These are phyloP conservation scores for Filobasidium uniguttulatum DNA, from an alignment of 1,284 basidiomycete species.

Conservation along the genomic window DNA sequence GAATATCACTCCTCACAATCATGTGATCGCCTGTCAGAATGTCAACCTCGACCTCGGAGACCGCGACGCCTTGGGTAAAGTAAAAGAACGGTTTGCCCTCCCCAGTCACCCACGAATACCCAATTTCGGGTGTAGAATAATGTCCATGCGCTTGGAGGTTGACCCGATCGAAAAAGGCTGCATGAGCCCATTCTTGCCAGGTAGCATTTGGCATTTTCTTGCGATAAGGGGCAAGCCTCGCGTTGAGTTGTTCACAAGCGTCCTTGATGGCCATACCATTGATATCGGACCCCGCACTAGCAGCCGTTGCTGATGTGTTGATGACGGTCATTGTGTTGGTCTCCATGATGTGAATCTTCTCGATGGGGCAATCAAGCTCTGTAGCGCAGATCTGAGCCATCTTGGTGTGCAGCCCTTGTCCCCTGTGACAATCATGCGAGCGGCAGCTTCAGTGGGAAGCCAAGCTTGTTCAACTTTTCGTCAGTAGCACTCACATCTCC, in stretches of 20 bases:
- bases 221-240: constrained; percentile 22
- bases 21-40: constrained; percentile 26
- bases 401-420: constrained; percentile 30
- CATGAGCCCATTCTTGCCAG: constrained; percentile 21
- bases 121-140: constrained; percentile 30
- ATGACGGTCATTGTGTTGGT: constrained; percentile 23
- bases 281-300: constrained; percentile 20
- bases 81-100: constrained; percentile 27
- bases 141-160: constrained; percentile 30
- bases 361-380: constrained; percentile 27
- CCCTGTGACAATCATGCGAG: background rate
- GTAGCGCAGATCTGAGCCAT: constrained; percentile 32
- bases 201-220: constrained; percentile 20
- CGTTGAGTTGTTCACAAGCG: constrained; percentile 33
- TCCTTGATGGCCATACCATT: constrained; percentile 25
- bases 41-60: constrained; percentile 34
- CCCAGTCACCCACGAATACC: constrained; percentile 26
- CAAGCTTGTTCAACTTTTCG: background rate
- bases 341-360: constrained; percentile 28
- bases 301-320: constrained; percentile 31
- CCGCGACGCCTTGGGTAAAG: constrained; percentile 21
- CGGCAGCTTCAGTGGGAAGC: background rate
- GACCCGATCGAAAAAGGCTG: constrained; percentile 31
- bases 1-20: constrained; percentile 15
- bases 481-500: constrained; percentile 18